These are phyloP conservation scores for Hydnomerulius pinastri DNA, from an alignment of 768 basidiomycete species.

Conservation along the genomic window DNA sequence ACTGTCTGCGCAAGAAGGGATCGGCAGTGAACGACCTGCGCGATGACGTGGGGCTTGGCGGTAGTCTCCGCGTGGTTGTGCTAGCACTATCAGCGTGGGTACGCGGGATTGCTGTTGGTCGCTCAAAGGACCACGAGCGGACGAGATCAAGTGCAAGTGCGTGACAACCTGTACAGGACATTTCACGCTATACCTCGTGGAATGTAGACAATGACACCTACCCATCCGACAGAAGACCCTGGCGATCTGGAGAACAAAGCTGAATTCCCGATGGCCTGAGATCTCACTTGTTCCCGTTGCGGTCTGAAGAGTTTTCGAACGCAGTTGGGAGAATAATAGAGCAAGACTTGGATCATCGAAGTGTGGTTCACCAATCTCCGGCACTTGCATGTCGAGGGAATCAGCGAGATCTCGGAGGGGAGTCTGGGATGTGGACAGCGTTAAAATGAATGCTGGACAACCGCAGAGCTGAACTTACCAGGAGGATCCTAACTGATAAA, in stretches of 20 bases:
- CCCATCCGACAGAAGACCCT: slow-evolving; percentile 96
- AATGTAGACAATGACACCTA: slow-evolving; percentile 36
- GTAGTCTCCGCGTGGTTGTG: slow-evolving; percentile 27
- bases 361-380: slow-evolving; percentile 78
- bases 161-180: slow-evolving; percentile 72
- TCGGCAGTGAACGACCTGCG: slow-evolving; percentile 52
- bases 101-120: slow-evolving; percentile 53
- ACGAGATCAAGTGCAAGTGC: slow-evolving; percentile 89
- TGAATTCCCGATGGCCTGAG: slow-evolving; percentile 85
- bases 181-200: slow-evolving; percentile 1
- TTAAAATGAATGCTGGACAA: not conserved
- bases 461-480: slow-evolving; percentile 53
- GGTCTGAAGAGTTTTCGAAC: slow-evolving; percentile 89
- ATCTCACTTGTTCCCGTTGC: slow-evolving; percentile 93
- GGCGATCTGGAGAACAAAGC: slow-evolving; percentile 93
- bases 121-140: slow-evolving; percentile 88
- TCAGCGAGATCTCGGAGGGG: slow-evolving; percentile 74
- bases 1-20: slow-evolving; percentile 56
- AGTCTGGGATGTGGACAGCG: slow-evolving; percentile 45
- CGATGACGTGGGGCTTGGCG: slow-evolving; percentile 46
- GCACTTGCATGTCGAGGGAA: slow-evolving; percentile 52
- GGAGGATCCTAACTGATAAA: slow-evolving; percentile 83
- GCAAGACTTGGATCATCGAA: slow-evolving; percentile 96
- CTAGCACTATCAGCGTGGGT: slow-evolving; percentile 7
- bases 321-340: slow-evolving; percentile 85